Base-by-base conservation (phyloP, 352 stramenopile species). In the Phytophthora vignae region DNA sequence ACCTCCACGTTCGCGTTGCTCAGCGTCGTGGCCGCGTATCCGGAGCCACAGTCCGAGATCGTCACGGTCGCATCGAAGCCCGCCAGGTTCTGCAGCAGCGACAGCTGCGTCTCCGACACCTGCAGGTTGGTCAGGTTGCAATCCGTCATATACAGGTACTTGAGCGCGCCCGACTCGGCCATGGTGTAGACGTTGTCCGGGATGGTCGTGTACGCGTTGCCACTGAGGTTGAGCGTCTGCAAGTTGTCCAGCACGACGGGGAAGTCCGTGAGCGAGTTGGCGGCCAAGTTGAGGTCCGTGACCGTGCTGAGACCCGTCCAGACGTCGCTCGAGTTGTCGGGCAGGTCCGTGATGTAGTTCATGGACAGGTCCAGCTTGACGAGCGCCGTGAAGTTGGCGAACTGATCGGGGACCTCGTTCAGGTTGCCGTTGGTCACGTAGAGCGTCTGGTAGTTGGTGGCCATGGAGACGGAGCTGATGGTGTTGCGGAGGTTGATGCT, bases 41-140 rank as follows among this genome's bases (percentile, higher is more conserved):
- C 73, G 0, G 40, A 40, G 2, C 68, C 64, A 65, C 73, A 83
- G 33, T 81, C 87, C 1, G 82, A 82, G 46, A 89, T 73, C 1
- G 78, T 70, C 38, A 88, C 73, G 15, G 87, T 78, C 0, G 72
- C 81, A 1, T 87, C 64, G 29, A 94, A 87, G 0, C 38, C 65
- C 2, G 71, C 74, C n/a, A 91, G 29, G 27, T 82, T 77, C 19
- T 85, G 40, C 5, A 94, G 48, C 11, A 85, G 50, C 12, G 68
- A 55, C 53, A 84, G 40, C 57, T 92, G 81, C 1, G 61, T 54
- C 4, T 56, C 22, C 15, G 74, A 82, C 17, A 94, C 69, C 44
- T 81, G 61, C 17, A 91, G 21, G 56, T 92, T 91, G 1, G 71
- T 80, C n/a, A 94, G 67, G 70, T 90, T 88, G 53, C 79, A 90